Evolutionary conservation across 2,329 filamentous ascomycete genomes (phyloP).

Genomic region (Penicillium sp.): DNA sequence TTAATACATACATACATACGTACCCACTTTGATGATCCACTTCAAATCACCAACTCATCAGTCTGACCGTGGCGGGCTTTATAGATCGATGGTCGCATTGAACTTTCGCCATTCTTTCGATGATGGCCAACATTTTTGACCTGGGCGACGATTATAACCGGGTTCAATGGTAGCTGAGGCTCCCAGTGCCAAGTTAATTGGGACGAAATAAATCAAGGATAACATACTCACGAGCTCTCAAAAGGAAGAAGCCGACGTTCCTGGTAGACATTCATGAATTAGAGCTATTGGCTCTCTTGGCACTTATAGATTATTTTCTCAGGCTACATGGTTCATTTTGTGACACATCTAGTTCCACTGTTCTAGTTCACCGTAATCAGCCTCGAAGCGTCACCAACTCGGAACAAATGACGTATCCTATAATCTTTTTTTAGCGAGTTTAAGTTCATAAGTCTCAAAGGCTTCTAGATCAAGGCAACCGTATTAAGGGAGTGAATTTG

Average conservation of each 20-base stretch:
- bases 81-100: constrained; percentile 2
- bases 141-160: constrained; percentile 1
- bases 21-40: too few relatives aligned
- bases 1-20: too few relatives aligned
- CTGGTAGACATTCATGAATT: background rate
- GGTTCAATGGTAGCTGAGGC: background rate
- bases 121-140: constrained; percentile 3
- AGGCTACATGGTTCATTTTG: background rate
- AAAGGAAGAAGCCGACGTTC: background rate
- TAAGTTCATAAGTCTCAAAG: background rate
- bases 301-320: background rate
- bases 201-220: background rate
- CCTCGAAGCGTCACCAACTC: background rate
- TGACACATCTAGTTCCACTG: background rate
- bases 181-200: background rate
- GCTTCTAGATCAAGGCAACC: background rate
- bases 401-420: background rate
- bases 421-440: background rate
- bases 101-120: constrained; percentile 6
- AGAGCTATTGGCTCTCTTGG: background rate
- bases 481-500: background rate
- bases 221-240: background rate
- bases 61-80: too few relatives aligned
- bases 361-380: background rate
- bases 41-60: too few relatives aligned